Base-by-base conservation (phyloP, 345 rosid genomes). In the Arabidopsis arenosa region DNA sequence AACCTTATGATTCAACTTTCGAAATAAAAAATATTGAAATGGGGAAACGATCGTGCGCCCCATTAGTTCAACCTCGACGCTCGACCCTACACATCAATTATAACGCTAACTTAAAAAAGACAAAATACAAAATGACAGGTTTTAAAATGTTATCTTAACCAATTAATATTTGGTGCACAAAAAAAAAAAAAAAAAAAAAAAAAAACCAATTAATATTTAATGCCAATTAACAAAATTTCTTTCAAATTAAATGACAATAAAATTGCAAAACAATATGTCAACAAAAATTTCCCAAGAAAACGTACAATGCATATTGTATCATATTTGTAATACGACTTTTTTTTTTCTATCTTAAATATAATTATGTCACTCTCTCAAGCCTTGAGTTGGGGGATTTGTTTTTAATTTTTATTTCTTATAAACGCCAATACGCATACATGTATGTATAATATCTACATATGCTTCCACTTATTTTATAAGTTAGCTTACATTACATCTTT, bases 31-130 rank as follows among this genome's bases (percentile, higher is more conserved):
- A 77, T 64, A 57, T 6, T 64, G 56, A 17, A 64, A 28, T 56
- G 47, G 71, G 68, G 57, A 77, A 65, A 69, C 73, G 76, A 77
- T 77, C 80, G 76, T 77, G 80, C 80, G 73, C 67, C 62, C 80
- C 80, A 77, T 77, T 77, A 48, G 67, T 57, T 77, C 76, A 70
- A 65, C 80, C 80, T 77, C 76, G 76, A 73, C 81, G 57, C 68
- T 78, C 68, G 81, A 78, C 77, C 81, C 81, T 56, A 78, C 81
- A 49, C 81, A 78, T 77, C 68, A 77, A 71, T 72, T 78, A 78
- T 72, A 72, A 78, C 73, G 73, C 73, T 78, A 71, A 72, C 68
- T 72, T 59, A 60, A 70, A 62, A 54, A 54, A 37, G 64, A 65
- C 76, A 72, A 77, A 64, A 40, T n/a, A 41, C 5, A 39, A 77